Evolutionary conservation across 2,329 filamentous ascomycete genomes (phyloP), one percentile per base, ranked within the genome.

Genomic region (Bipolaris zeicola): DNA sequence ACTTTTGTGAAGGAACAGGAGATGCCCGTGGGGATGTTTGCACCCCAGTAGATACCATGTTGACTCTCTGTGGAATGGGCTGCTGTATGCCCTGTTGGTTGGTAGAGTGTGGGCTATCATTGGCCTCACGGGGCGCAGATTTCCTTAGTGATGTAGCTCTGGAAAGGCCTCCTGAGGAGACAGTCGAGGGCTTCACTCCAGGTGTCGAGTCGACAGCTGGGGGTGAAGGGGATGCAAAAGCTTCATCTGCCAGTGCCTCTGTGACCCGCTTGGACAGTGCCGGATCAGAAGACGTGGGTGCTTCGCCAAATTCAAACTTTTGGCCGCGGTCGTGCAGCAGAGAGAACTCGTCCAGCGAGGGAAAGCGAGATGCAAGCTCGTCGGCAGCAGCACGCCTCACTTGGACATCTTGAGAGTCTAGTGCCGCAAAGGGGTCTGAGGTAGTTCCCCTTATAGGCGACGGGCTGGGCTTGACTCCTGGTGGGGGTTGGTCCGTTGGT

Each of bases 301-400:
- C 50, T 41, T 81, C 76, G 1, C 67, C 88, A 72, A 97, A 97
- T 52, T 94, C 88, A 67, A 97, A 97, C 57, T 91, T 93, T 58
- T 86, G 79, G 3, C 90, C 90, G 60, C 90, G 86, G 61, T 98
- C 92, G 65, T 96, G 92, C 42, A 97, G 80, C 16, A 99, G 81
- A 3, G 94, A 89, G 71, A 99, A 99, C 65, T 98, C 91, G 68
- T 98, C 93, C 22, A 99, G 81, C 5, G 91, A 93, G 0, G 95
- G 95, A 65, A 97, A 99, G 50, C 90, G 86, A 26, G 87, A 84
- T 0, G 94, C 92, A 24, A 97, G 80, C 69, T 98, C 94, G 64
- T 98, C 95, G 2, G 82, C 81, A 20, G 85, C 82, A 6, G 79
- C 79, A 22, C 79, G 75, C 53, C 80, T 69, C 4, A 79, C 76